phyloP scores from a whole-genome alignment of 768 basidiomycete species.

The Termitomyces sp. region DNA sequence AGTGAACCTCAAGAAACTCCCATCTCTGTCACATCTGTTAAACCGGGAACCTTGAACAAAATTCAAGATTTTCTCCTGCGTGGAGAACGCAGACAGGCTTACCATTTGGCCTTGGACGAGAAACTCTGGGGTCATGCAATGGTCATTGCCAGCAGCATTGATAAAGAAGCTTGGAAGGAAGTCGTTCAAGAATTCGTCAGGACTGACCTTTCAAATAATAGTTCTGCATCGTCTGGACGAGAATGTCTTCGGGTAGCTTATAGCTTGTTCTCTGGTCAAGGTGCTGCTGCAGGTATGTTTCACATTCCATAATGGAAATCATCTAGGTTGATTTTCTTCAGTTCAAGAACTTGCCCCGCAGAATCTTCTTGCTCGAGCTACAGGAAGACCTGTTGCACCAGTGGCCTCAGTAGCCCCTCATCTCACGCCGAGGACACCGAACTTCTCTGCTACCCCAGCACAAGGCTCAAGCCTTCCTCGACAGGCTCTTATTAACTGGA shows the following conservation, averaged over 20 bases:
- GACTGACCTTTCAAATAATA: constrained; percentile 51
- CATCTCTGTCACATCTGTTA: constrained; percentile 54
- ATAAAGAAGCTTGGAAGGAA: constrained; percentile 92
- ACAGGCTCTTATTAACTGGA: constrained; percentile 73
- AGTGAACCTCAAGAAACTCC: constrained; percentile 38
- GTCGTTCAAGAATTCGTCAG: constrained; percentile 82
- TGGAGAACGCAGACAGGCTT: constrained; percentile 84
- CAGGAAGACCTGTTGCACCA: constrained; percentile 30
- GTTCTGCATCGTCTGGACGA: constrained; percentile 33
- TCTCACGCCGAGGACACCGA: constrained; percentile 35
- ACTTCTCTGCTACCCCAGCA: constrained; percentile 43
- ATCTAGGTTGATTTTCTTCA: constrained; percentile 20
- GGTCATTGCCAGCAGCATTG: constrained; percentile 88
- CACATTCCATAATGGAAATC: constrained; percentile 16
- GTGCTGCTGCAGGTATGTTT: constrained; percentile 58
- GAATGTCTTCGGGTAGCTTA: constrained; percentile 80
- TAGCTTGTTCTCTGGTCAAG: constrained; percentile 80
- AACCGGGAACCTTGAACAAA: constrained; percentile 62
- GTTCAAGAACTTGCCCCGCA: constrained; percentile 73
- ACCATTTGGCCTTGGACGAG: constrained; percentile 82
- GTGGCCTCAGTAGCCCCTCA: constrained; percentile 33
- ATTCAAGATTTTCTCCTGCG: constrained; percentile 76
- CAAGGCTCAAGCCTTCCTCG: constrained; percentile 43
- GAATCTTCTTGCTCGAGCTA: constrained; percentile 40
- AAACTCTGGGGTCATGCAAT: constrained; percentile 95